Percentiles rank a stretch among this genome's conserved stretches.
phyloP scores from a whole-genome alignment of 306 rosid genomes.

The Cicer arietinum region DNA sequence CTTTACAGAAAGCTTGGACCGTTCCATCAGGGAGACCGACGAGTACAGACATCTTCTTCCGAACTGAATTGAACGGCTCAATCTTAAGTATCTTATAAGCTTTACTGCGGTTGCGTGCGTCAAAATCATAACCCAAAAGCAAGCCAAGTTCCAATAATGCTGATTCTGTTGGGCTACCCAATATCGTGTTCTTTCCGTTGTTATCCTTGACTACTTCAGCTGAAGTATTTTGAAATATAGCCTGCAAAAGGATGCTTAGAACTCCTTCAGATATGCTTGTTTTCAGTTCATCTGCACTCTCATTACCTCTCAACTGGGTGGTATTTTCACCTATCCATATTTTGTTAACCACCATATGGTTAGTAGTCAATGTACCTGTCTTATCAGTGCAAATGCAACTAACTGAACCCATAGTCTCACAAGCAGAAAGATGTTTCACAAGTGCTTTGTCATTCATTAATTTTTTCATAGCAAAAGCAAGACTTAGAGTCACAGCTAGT shows the following conservation, averaged over 20 bases:
- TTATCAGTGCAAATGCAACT: slow-evolving; percentile 97
- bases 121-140: slow-evolving; percentile 75
- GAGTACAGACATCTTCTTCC: slow-evolving; percentile 94
- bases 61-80: slow-evolving; percentile 89
- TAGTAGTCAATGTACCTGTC: slow-evolving; percentile 94
- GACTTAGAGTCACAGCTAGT: slow-evolving; percentile 95
- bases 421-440: slow-evolving; percentile 95
- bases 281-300: slow-evolving; percentile 55
- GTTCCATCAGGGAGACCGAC: slow-evolving; percentile 72
- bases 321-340: slow-evolving; percentile 68
- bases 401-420: slow-evolving; percentile 99
- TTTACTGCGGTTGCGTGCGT: slow-evolving; percentile 52
- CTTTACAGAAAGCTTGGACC: slow-evolving; percentile 83
- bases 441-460: slow-evolving; percentile 87
- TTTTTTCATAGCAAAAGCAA: slow-evolving; percentile 98
- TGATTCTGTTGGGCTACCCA: slow-evolving; percentile 93
- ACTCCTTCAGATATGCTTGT: slow-evolving; percentile 59
- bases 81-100: slow-evolving; percentile 67
- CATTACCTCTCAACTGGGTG: slow-evolving; percentile 54
- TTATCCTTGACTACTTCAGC: slow-evolving; percentile 73
- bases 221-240: slow-evolving; percentile 82
- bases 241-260: slow-evolving; percentile 63
- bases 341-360: slow-evolving; percentile 82
- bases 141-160: slow-evolving; percentile 82
- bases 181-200: slow-evolving; percentile 66